Evolutionary conservation across 192 early-diverging fungal genomes (phyloP).

Genomic region (Spinellus fusiger): DNA sequence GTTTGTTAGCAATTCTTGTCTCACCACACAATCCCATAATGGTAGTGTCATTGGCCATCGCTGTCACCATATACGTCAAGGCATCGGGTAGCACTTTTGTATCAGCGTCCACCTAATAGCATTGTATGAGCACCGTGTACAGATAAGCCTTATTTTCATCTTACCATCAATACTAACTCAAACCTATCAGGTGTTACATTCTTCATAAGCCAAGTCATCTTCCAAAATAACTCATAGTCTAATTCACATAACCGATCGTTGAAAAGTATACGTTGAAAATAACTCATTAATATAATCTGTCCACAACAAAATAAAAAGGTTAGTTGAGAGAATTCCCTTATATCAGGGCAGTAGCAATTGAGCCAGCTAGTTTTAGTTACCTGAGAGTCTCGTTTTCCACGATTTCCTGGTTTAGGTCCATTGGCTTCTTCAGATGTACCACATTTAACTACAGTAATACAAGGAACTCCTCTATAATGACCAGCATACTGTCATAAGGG

Average conservation of each 20-base stretch:
- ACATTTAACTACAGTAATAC: constrained; percentile 67
- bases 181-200: constrained; percentile 86
- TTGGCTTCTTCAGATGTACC: constrained; percentile 60
- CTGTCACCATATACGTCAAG: constrained; percentile 79
- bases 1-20: constrained; percentile 93
- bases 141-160: not conserved
- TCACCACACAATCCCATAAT: constrained; percentile 99
- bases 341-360: too few species aligned
- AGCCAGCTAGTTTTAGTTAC: constrained; percentile 63
- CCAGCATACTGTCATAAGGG: constrained; percentile 48
- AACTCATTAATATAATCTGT: constrained; percentile 91
- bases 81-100: constrained; percentile 75
- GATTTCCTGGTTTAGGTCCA: constrained; percentile 77
- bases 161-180: constrained; percentile 66
- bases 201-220: constrained; percentile 65
- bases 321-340: too few species aligned
- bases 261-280: constrained; percentile 72
- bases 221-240: constrained; percentile 88
- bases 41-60: constrained; percentile 84
- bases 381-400: constrained; percentile 96
- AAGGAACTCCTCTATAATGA: constrained; percentile 61
- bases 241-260: constrained; percentile 85
- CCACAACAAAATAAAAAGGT: constrained; percentile 1
- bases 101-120: constrained; percentile 80
- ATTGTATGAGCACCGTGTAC: not conserved